Base-by-base conservation (phyloP, 1,284 basidiomycete genomes). In the Moesziomyces parantarcticus region DNA sequence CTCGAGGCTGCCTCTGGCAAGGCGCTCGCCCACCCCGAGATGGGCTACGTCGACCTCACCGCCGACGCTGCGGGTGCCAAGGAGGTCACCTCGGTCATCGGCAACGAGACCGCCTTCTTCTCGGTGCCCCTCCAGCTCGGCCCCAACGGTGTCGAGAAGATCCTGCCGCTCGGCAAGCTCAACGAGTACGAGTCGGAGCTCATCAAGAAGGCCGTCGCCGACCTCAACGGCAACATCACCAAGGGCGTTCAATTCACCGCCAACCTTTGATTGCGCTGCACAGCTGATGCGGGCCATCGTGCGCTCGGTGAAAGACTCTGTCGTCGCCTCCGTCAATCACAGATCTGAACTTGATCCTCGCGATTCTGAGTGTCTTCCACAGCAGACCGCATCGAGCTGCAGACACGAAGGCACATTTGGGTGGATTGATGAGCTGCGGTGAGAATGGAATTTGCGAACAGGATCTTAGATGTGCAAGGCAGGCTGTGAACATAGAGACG, bases 161-260 rank as follows among this genome's bases (percentile, higher is more conserved):
- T 88, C 74, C 84, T 86, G 49, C 85, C 87, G 39, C 83, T 88
- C 70, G 87, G 87, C 58, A 76, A 85, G 75, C 78, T 88, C 62
- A 85, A 86, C 64, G 84, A 85, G 16, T 84, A 83, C 70, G 88
- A 88, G 85, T 78, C 85, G 67, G 77, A 78, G 55, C 83, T 88
- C 43, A 80, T 88, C 75, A 84, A 85, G 79, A 85, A 85, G 65
- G 86, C 86, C 51, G 85, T 87, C 61, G 80, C 78, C 46, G 87
- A 88, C 76, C 85, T 88, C 50, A 85, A 85, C 55, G 87, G 87
- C 29, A 87, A 86, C 75, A 88, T 88, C 79, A 79, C 84, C 67
- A 88, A 87, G 86, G 85, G 79, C 52, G 69, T 79, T 14, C 63
- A 72, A 63, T 72, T 72, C 63, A 72, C 69, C 34, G 69, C 62